A percentile compares a stretch with the other conserved stretches of the same genome.
phyloP scores from a whole-genome alignment of 495 filamentous ascomycete species.

The Hypoxylon trugodes region DNA sequence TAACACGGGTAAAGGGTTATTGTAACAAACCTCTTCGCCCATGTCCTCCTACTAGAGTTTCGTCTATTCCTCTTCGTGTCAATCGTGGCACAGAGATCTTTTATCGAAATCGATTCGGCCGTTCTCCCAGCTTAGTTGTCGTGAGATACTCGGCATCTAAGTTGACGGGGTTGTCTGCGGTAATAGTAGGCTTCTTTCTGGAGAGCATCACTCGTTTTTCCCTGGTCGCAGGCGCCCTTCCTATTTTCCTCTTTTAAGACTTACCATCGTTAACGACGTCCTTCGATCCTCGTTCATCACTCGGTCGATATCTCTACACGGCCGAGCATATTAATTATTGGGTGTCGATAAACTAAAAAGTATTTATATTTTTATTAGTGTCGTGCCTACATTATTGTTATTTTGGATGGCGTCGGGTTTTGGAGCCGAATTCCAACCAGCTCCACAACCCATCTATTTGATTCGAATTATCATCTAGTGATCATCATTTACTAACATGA shows the following conservation, averaged over 20 bases:
- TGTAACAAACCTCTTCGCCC: slow-evolving; percentile 42
- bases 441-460: no score
- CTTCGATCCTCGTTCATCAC: slow-evolving; percentile 19
- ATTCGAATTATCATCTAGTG: not conserved
- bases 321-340: slow-evolving; percentile 10
- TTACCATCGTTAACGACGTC: slow-evolving; percentile 47
- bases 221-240: slow-evolving; percentile 66
- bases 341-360: slow-evolving; percentile 23
- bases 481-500: slow-evolving; percentile 19
- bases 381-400: not conserved
- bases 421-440: no score
- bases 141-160: slow-evolving; percentile 44
- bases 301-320: slow-evolving; percentile 14
- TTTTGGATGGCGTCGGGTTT: no score
- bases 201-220: slow-evolving; percentile 49
- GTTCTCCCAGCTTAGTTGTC: slow-evolving; percentile 43
- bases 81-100: slow-evolving; percentile 39
- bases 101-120: slow-evolving; percentile 28
- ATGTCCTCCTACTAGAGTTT: slow-evolving; percentile 41
- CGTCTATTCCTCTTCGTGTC: slow-evolving; percentile 39
- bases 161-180: slow-evolving; percentile 52
- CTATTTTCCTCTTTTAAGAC: slow-evolving; percentile 50
- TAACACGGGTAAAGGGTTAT: slow-evolving; percentile 37
- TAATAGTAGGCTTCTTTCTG: slow-evolving; percentile 58
- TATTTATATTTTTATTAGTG: slow-evolving; percentile 9